These are phyloP conservation scores for Saccharomyces hybrid DNA, from an alignment of 1,139 yeast species.

Conservation along the genomic window DNA sequence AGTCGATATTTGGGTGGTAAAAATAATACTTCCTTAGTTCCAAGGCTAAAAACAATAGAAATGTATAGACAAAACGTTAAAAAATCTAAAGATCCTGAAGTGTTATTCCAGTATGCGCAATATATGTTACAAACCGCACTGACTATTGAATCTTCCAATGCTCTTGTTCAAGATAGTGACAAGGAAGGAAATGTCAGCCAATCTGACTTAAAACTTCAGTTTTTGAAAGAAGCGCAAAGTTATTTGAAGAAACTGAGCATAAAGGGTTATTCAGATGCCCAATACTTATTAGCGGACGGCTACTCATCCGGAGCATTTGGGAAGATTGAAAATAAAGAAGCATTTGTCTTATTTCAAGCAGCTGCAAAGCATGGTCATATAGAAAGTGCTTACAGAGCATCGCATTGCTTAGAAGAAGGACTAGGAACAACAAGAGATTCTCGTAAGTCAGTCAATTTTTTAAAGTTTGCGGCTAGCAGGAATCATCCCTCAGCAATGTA, in stretches of 20 bases:
- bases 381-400: slow-evolving; percentile 86
- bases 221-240: slow-evolving; percentile 67
- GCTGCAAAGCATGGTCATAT: slow-evolving; percentile 93
- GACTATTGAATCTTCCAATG: slow-evolving; percentile 37
- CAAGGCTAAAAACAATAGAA: slow-evolving; percentile 81
- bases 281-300: slow-evolving; percentile 82
- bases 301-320: slow-evolving; percentile 82
- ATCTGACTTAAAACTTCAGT: slow-evolving; percentile 35
- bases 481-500: slow-evolving; percentile 96
- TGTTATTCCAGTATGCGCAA: slow-evolving; percentile 85
- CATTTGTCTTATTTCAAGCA: slow-evolving; percentile 68
- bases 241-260: slow-evolving; percentile 69
- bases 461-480: slow-evolving; percentile 81
- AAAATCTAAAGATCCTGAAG: slow-evolving; percentile 76
- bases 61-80: slow-evolving; percentile 81
- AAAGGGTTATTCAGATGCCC: slow-evolving; percentile 83
- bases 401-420: slow-evolving; percentile 89
- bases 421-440: slow-evolving; percentile 88
- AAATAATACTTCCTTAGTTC: slow-evolving; percentile 42
- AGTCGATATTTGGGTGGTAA: slow-evolving; percentile 49
- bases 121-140: slow-evolving; percentile 83
- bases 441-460: slow-evolving; percentile 73
- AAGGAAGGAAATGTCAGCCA: slow-evolving; percentile 13
- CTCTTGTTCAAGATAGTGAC: slow-evolving; percentile 2
- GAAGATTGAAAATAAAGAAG: slow-evolving; percentile 70